Conservation (phyloP, 2,329 filamentous ascomycete genomes). For the Aspergillus brasiliensis region DNA sequence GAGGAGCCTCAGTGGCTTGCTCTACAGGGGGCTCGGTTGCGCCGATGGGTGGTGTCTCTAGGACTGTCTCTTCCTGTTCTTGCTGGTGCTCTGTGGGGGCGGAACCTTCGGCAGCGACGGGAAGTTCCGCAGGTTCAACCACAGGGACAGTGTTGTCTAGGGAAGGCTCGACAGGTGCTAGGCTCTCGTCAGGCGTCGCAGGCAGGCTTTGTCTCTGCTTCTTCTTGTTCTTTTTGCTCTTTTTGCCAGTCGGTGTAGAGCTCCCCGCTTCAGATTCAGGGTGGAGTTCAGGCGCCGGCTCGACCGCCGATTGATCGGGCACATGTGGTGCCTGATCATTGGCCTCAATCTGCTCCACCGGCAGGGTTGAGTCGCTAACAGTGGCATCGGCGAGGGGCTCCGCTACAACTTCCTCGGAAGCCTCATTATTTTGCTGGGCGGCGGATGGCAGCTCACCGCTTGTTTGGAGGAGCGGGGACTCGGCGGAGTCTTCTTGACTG, state of each 20-base stretch:
- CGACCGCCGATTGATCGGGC: conserved; percentile 14
- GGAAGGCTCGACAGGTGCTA: not conserved
- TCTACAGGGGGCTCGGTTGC: conserved; percentile 7
- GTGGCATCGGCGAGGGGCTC: conserved; percentile 6
- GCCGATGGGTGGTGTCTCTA: conserved; percentile 6
- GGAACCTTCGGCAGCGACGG: not conserved
- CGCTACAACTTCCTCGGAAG: conserved; percentile 2
- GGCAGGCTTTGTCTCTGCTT: conserved; percentile 21
- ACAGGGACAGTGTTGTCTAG: not conserved
- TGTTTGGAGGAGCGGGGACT: conserved; percentile 17
- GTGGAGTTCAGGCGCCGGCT: conserved; percentile 16
- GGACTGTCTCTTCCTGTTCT: conserved; percentile 9
- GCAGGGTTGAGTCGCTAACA: conserved; percentile 8
- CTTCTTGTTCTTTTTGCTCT: conserved; percentile 25
- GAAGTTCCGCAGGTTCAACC: not conserved
- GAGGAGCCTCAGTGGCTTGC: conserved; percentile 8
- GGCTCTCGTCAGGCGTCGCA: conserved; percentile 6
- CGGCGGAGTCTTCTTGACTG: not conserved
- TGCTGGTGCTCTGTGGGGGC: not conserved
- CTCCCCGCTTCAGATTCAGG: conserved; percentile 2
- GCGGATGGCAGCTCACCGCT: conserved; percentile 17
- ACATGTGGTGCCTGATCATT: conserved; percentile 26
- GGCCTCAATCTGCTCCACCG: conserved; percentile 22
- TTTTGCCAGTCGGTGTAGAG: conserved; percentile 15
- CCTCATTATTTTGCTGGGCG: conserved; percentile 11